These are phyloP conservation scores for Lathyrus oleraceus DNA, from an alignment of 306 rosid species.

Conservation along the genomic window DNA sequence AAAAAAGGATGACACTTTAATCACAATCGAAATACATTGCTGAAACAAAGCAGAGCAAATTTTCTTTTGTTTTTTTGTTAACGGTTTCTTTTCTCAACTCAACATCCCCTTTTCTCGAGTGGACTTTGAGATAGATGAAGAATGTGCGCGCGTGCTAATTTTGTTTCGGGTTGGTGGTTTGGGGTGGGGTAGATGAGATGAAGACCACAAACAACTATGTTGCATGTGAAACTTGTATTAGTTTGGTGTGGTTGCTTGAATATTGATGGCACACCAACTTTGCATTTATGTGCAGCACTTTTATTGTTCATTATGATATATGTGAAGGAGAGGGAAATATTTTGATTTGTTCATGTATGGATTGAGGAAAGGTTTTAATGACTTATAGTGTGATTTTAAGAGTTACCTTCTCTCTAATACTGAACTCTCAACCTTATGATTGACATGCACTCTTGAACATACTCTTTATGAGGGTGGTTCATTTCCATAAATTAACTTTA, in stretches of 20 bases:
- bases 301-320: slow-evolving; percentile 14
- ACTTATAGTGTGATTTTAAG: not conserved
- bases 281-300: slow-evolving; percentile 31
- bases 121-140: not conserved
- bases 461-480: not conserved
- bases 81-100: slow-evolving; percentile 4
- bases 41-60: not conserved
- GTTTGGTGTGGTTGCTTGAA: slow-evolving; percentile 40
- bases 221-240: slow-evolving; percentile 20
- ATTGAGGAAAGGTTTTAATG: slow-evolving; percentile 10
- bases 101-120: not conserved
- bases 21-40: slow-evolving; percentile 15
- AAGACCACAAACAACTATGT: slow-evolving; percentile 20
- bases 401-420: not conserved
- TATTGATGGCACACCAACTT: slow-evolving; percentile 35
- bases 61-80: slow-evolving; percentile 3
- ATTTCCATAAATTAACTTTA: not conserved
- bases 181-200: slow-evolving; percentile 30
- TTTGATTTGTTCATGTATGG: slow-evolving; percentile 4
- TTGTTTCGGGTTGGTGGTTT: slow-evolving; percentile 15
- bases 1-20: slow-evolving; percentile 17
- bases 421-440: not conserved
- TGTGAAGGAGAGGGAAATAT: slow-evolving; percentile 9
- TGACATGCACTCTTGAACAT: not conserved
- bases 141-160: not conserved